phyloP scores from a whole-genome alignment of 164 flowering plant species.

The Piper longum region DNA sequence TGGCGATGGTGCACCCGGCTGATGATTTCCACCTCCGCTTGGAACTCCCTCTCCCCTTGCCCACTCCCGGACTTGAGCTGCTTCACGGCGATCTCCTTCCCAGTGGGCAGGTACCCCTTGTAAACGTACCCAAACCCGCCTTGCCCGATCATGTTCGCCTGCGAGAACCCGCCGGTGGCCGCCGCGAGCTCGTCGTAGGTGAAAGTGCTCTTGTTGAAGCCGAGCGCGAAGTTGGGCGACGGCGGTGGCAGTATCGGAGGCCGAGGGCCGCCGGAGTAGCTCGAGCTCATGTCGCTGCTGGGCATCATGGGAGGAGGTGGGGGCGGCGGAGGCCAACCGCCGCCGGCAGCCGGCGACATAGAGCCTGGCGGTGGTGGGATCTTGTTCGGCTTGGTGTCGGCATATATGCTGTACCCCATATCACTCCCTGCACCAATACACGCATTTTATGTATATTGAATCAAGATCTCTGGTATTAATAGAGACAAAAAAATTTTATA shows the following conservation, averaged over 20 bases:
- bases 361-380: conserved; percentile 22
- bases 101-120: conserved; percentile 72
- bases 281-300: conserved; percentile 34
- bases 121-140: conserved; percentile 87
- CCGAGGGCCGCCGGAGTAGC: conserved; percentile 37
- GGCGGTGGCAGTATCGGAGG: conserved; percentile 37
- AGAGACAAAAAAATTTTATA: too few species aligned
- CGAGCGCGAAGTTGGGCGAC: conserved; percentile 37
- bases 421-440: background rate
- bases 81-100: conserved; percentile 78
- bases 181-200: conserved; percentile 54
- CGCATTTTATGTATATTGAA: too few species aligned
- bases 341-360: conserved; percentile 7
- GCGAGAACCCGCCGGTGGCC: conserved; percentile 58
- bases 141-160: conserved; percentile 53
- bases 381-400: background rate
- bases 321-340: conserved; percentile 14
- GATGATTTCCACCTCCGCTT: conserved; percentile 90
- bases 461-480: too few species aligned
- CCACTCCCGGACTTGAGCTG: conserved; percentile 68
- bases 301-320: conserved; percentile 19
- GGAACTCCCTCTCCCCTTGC: conserved; percentile 80
- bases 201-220: conserved; percentile 55
- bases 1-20: conserved; percentile 88
- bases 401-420: background rate